Base-by-base conservation (phyloP, 148 eudicot species). In the Spergularia bocconei region DNA sequence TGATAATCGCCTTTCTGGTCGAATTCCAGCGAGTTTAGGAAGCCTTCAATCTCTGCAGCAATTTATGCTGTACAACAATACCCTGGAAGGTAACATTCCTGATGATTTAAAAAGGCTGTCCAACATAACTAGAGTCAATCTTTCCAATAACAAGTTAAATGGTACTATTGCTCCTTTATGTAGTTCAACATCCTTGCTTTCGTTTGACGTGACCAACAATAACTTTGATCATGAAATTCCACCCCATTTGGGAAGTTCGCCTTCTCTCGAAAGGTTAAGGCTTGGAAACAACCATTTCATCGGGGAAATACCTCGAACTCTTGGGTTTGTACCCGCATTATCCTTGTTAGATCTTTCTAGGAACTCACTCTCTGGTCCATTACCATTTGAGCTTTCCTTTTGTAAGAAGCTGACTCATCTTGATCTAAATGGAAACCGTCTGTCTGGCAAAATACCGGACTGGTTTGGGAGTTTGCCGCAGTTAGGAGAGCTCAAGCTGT, bases 191-290 rank as follows among this genome's bases (percentile, higher is more conserved):
- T 78, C 87, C 48, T 80, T 90, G 33, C 90, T 95, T 33, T 95
- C 99, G 2, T 95, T 95, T 66, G 99, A 95, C 79, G 91, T 95
- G 63, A 88, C 93, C 3, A 87, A 89, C 83, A 95, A 92, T 83
- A 85, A 61, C 44, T 91, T 95, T 78, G 91, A 85, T 85, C 81
- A 82, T 65, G 92, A 88, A 38, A 91, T 95, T 64, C 99, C 97
- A 0, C 75, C 76, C 11, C 79, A 77, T 13, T 63, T 95, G 1
- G 99, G 97, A 16, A 68, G 84, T 74, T 95, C 99, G 0, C 87
- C 86, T 29, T 80, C 64, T 20, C 91, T 95, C 13, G 88, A 89
- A 73, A 88, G 99, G 81, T 54, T 92, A 50, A 86, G 99, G 63
- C 85, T 95, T 63, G 97, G 99, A 65, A 84, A 47, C 62, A 95